Evolutionary conservation across 2,329 filamentous ascomycete species (phyloP), one percentile per base, ranked within the genome.

Genomic region (Ambrosiella cleistominuta): DNA sequence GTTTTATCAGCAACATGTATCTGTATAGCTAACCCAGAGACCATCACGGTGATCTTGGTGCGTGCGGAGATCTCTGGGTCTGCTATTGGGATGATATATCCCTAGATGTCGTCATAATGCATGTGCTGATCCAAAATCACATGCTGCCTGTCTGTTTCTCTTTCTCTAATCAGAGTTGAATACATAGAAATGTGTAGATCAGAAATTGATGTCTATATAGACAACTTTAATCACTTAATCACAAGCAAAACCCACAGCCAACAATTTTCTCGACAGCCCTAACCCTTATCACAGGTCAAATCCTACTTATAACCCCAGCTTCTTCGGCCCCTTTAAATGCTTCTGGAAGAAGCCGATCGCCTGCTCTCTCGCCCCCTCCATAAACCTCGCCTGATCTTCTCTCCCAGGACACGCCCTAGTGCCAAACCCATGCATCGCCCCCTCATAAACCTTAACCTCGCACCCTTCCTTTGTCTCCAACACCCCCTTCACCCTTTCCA

Each of bases 361-460:
- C 62, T 73, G 70, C 50, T 66, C 65, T 64, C 71, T 69, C 5
- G 69, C 68, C 59, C 66, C 60, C 50, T 67, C 64, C 5, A 66
- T 68, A 60, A 62, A 64, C 40, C 65, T 63, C 58, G 60, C 62
- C 63, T 71, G 67, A 57, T 62, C 55, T 55, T 67, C 64, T 64
- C 72, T 67, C 7, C 64, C 62, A 2, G 65, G 66, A 58, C 70
- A 64, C 8, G 65, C 64, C 19, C 71, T 63, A 4, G 72, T 65
- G 9, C 69, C 68, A 65, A 74, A 73, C 8, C 71, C 70, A 63
- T 73, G 71, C 62, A 66, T 68, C 5, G 70, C 71, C 2, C 70
- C 70, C 0, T 65, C 64, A 56, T 69, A 66, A 54, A 71, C 64
- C 39, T 63, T 62, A 45, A 68, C 64, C 63, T 72, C 68, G 61